These are phyloP conservation scores for Orbilia ellipsospora DNA, from an alignment of 2,329 filamentous ascomycete genomes.

Conservation along the genomic window DNA sequence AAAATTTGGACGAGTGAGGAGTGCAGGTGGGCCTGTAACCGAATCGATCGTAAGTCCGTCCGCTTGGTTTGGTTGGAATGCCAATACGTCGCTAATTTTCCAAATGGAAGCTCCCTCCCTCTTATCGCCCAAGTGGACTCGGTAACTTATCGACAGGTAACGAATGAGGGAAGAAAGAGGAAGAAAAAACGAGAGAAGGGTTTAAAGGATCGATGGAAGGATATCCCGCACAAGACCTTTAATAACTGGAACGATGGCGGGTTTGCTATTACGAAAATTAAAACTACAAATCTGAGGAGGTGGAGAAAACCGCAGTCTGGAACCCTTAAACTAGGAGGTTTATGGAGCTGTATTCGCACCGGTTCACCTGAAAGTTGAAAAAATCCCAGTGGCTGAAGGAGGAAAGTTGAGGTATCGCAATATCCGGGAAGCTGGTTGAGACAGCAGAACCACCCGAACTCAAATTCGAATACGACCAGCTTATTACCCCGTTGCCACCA, in stretches of 20 bases:
- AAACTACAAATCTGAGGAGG: neutral
- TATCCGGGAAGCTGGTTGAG: constrained; percentile 39
- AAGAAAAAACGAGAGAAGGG: constrained; percentile 7
- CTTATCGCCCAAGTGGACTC: constrained; percentile 6
- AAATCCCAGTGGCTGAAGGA: constrained; percentile 54
- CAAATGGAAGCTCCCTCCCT: neutral
- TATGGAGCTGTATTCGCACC: constrained; percentile 9
- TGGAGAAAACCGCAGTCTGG: constrained; percentile 4
- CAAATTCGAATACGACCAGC: constrained; percentile 18
- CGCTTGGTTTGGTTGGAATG: constrained; percentile 22
- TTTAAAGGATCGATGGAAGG: constrained; percentile 12
- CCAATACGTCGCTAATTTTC: neutral
- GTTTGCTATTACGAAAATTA: neutral
- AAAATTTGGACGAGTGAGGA: neutral
- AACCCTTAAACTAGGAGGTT: constrained; percentile 20
- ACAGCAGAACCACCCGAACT: constrained; percentile 25
- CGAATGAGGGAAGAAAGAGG: constrained; percentile 12
- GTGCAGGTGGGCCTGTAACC: constrained; percentile 28
- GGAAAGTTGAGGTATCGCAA: constrained; percentile 36
- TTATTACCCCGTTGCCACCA: constrained; percentile 28
- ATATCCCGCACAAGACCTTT: constrained; percentile 4
- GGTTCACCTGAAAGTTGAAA: constrained; percentile 1
- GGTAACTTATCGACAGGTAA: neutral
- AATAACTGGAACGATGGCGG: constrained; percentile 3
- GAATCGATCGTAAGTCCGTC: neutral